Evolutionary conservation across 2,329 filamentous ascomycete genomes (phyloP).

Genomic region (Raffaelea albimanens): DNA sequence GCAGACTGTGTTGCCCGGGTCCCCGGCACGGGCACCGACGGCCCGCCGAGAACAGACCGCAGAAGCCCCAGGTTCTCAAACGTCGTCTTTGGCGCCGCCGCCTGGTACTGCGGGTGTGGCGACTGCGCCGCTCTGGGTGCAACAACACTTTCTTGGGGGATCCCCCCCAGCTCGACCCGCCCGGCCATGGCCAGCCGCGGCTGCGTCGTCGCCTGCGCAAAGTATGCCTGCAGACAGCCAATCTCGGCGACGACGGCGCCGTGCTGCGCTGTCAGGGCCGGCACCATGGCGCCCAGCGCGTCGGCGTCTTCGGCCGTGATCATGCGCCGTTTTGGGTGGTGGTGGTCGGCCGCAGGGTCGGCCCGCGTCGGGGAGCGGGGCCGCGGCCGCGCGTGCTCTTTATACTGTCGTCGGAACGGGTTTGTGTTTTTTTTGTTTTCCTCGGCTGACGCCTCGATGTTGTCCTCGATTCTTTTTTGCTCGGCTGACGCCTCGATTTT

Average conservation of each 20-base stretch:
- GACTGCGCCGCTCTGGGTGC: background rate
- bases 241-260: background rate
- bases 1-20: too few species aligned
- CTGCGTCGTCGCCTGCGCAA: background rate
- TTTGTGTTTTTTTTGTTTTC: too few species aligned
- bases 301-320: background rate
- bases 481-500: too few species aligned
- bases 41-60: background rate
- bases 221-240: background rate
- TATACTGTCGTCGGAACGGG: too few species aligned
- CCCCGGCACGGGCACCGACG: background rate
- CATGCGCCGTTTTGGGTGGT: too few species aligned
- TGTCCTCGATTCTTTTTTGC: too few species aligned
- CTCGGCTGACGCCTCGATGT: too few species aligned
- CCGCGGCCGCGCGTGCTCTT: too few species aligned
- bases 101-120: too few species aligned
- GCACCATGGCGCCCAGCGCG: background rate
- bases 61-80: slow-evolving; percentile 1
- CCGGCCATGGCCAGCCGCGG: background rate
- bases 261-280: background rate
- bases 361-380: too few species aligned
- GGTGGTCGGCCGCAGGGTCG: too few species aligned
- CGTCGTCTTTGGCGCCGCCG: background rate
- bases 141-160: background rate
- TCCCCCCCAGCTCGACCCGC: background rate